Evolutionary conservation across 2,329 filamentous ascomycete species (phyloP).

Genomic region (Penicillium sp.): DNA sequence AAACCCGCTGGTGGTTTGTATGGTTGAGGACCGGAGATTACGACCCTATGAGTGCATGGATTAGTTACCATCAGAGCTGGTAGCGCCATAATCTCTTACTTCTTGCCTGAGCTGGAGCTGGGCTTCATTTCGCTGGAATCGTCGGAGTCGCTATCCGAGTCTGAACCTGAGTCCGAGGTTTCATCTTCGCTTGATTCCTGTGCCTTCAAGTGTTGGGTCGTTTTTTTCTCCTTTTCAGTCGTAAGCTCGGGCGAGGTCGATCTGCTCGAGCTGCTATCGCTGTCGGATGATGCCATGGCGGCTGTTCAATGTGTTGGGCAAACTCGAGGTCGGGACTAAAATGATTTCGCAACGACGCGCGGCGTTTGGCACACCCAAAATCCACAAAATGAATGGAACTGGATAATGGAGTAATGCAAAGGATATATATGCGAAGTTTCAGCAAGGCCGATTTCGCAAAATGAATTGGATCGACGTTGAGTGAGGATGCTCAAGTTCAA

Average conservation of each 20-base stretch:
- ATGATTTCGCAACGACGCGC: slow-evolving; percentile 2
- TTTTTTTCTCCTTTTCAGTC: slow-evolving; percentile 22
- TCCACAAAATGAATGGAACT: background rate
- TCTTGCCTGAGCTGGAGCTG: slow-evolving; percentile 16
- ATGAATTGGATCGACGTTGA: slow-evolving; percentile 14
- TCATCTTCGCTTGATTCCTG: slow-evolving; percentile 23
- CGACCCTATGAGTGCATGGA: slow-evolving; percentile 9
- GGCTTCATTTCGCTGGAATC: slow-evolving; percentile 23
- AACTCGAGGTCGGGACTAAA: background rate
- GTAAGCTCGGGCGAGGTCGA: slow-evolving; percentile 28
- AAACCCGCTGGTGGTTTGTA: slow-evolving; percentile 48
- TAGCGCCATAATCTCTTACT: slow-evolving; percentile 12
- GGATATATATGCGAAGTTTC: background rate
- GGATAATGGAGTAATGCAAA: background rate
- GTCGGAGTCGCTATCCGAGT: slow-evolving; percentile 19
- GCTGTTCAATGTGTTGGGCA: slow-evolving; percentile 6
- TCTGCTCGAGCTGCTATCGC: slow-evolving; percentile 31
- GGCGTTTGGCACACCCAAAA: background rate
- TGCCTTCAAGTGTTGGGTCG: slow-evolving; percentile 24
- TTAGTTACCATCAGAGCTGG: slow-evolving; percentile 1
- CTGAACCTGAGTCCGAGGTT: slow-evolving; percentile 20
- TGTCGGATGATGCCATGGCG: slow-evolving; percentile 26
- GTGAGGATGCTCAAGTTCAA: slow-evolving; percentile 13
- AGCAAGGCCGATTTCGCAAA: slow-evolving; percentile 1
- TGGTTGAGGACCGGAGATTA: slow-evolving; percentile 32